phyloP scores from a whole-genome alignment of 176 grass and related monocot genomes.

The Eragrostis nindensis region DNA sequence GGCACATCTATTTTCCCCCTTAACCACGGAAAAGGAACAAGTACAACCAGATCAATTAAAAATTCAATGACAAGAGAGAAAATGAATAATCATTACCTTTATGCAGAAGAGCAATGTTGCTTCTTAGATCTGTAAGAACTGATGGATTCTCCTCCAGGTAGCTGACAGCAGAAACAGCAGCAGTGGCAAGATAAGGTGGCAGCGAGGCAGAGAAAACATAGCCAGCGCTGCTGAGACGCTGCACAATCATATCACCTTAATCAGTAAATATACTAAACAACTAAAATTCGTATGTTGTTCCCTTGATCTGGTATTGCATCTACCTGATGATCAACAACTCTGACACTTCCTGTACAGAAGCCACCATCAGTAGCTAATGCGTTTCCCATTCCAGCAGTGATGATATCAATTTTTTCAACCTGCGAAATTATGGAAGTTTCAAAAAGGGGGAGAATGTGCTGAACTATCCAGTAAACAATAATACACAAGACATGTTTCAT shows the following conservation, averaged over 20 bases:
- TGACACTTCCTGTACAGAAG: conserved; percentile 89
- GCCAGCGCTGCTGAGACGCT: conserved; percentile 89
- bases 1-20: conserved; percentile 2
- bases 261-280: conserved; percentile 41
- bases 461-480: conserved; percentile 38
- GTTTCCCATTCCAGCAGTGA: conserved; percentile 99
- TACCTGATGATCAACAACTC: conserved; percentile 99
- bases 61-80: background rate
- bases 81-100: conserved; percentile 49
- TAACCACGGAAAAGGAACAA: no score
- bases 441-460: conserved; percentile 8
- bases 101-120: conserved; percentile 64
- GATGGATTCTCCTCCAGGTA: conserved; percentile 85
- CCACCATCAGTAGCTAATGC: conserved; percentile 90
- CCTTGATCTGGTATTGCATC: conserved; percentile 30
- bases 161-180: conserved; percentile 87
- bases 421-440: conserved; percentile 47
- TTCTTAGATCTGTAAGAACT: conserved; percentile 67
- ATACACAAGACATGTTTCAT: conserved; percentile 1
- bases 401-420: conserved; percentile 98
- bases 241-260: conserved; percentile 37
- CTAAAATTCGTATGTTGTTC: background rate
- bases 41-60: no score
- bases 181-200: conserved; percentile 91
- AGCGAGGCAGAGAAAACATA: conserved; percentile 98